Base-by-base conservation (phyloP, 495 filamentous ascomycete genomes). In the Apodospora peruviana region DNA sequence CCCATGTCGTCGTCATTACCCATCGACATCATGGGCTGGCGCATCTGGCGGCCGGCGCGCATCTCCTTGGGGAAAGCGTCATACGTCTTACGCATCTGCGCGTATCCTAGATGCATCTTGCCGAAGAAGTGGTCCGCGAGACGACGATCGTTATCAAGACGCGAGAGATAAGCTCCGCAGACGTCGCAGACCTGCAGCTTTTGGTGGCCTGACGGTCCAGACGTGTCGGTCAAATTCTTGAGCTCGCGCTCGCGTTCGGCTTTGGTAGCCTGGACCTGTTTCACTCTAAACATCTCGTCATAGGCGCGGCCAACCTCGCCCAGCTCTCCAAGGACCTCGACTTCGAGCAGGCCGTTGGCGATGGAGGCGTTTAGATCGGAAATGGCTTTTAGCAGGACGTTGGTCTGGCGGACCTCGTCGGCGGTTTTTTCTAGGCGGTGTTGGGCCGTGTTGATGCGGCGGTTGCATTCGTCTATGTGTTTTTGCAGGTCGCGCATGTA, bases 101-200 rank as follows among this genome's bases (percentile, higher is more conserved):
- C 91, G 64, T 96, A 98, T 0, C 93, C 93, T 60, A 98, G 74
- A 61, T 98, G 93, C 94, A 98, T 97, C 74, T 98, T 98, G 24
- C 93, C 93, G 65, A 95, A 97, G 67, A 98, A 98, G 60, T 98
- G 93, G 65, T 98, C 93, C 22, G 93, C 93, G 66, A 98, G 61
- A 23, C 93, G 75, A 17, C 93, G 79, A 61, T 98, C 93, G 59
- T 98, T 98, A 62, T 98, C 93, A 20, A 98, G 79, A 17, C 93
- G 69, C 46, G 80, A 85, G 45, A 98, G 75, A 62, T 98, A 98
- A 3, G 93, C 93, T 29, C 73, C 43, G 86, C 93, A 98, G 1
- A 97, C 94, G 67, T 98, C 93, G 77, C 93, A 98, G 17, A 98
- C 93, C 67, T 97, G 94, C 43, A 98, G 73, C 60, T 97, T 97